Percentiles rank a stretch among this genome's conserved stretches.
Evolutionary conservation across 1,284 basidiomycete genomes (phyloP).

Genomic region (Coniferiporia sulphurascens): DNA sequence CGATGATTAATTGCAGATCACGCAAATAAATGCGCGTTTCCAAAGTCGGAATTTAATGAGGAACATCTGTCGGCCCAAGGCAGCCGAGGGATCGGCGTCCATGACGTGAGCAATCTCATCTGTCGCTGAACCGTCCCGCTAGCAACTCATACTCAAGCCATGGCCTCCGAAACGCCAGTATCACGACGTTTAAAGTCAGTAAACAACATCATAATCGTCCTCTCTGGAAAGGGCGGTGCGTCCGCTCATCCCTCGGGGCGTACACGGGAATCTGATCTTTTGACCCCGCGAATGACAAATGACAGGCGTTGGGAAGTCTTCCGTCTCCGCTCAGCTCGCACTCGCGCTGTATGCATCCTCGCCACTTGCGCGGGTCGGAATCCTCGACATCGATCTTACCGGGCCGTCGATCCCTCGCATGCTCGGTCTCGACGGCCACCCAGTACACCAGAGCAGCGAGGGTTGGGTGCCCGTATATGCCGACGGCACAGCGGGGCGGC

Average conservation of each 20-base stretch:
- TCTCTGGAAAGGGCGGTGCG: slow-evolving; percentile 86
- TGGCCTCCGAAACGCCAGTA: slow-evolving; percentile 48
- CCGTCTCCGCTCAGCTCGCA: slow-evolving; percentile 89
- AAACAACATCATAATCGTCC: slow-evolving; percentile 87
- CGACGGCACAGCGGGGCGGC: slow-evolving; percentile 60
- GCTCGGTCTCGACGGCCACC: slow-evolving; percentile 86
- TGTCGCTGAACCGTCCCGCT: background rate
- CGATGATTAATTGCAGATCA: too few relatives aligned
- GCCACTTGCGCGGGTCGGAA: slow-evolving; percentile 69
- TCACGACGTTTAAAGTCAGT: slow-evolving; percentile 64
- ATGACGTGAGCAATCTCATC: slow-evolving; percentile 3
- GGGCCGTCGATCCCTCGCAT: slow-evolving; percentile 97
- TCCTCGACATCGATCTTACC: slow-evolving; percentile 95
- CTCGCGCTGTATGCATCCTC: slow-evolving; percentile 75
- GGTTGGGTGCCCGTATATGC: slow-evolving; percentile 99
- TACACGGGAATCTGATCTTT: background rate
- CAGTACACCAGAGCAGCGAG: slow-evolving; percentile 88
- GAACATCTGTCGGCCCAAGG: too few relatives aligned
- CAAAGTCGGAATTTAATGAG: too few relatives aligned
- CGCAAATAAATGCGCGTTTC: too few relatives aligned
- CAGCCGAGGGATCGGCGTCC: background rate
- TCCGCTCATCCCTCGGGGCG: background rate
- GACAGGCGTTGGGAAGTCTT: slow-evolving; percentile 89
- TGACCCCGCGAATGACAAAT: background rate
- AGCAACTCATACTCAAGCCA: slow-evolving; percentile 17